Conservation (phyloP, 192 early-diverging fungal genomes). For the Podila epicladia region DNA sequence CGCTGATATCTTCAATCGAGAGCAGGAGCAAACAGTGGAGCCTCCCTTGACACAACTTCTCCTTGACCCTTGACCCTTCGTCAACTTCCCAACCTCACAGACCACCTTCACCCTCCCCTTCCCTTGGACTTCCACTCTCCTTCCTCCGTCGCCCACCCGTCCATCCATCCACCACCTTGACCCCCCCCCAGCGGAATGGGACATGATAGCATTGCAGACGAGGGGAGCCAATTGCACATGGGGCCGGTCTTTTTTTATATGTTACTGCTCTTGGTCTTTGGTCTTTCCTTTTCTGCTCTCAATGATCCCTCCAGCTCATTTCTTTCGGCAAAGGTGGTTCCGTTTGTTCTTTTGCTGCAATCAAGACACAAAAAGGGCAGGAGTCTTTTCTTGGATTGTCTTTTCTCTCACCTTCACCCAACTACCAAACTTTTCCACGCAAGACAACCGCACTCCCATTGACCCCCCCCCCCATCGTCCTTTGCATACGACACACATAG, state of each 20-base stretch:
- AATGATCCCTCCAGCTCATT: background rate
- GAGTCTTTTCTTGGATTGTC: too few species aligned
- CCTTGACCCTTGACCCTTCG: background rate
- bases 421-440: background rate
- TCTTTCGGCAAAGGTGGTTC: slow-evolving; percentile 1
- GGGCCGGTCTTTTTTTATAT: background rate
- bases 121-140: slow-evolving; percentile 5
- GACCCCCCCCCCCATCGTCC: background rate
- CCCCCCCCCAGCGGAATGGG: background rate
- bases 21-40: background rate
- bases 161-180: background rate
- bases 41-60: background rate
- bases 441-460: background rate
- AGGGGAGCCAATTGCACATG: too few species aligned
- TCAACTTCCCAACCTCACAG: background rate
- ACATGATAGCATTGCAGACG: background rate
- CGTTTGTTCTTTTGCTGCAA: background rate
- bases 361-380: background rate
- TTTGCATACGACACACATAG: slow-evolving; percentile 7
- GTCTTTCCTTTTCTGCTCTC: background rate
- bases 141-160: background rate
- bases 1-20: background rate
- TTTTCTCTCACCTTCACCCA: background rate
- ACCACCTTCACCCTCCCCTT: background rate
- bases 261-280: background rate